A percentile compares a stretch with the other conserved stretches of the same genome.
phyloP scores from a whole-genome alignment of 2,329 filamentous ascomycete genomes.

The Fusarium albosuccineum region DNA sequence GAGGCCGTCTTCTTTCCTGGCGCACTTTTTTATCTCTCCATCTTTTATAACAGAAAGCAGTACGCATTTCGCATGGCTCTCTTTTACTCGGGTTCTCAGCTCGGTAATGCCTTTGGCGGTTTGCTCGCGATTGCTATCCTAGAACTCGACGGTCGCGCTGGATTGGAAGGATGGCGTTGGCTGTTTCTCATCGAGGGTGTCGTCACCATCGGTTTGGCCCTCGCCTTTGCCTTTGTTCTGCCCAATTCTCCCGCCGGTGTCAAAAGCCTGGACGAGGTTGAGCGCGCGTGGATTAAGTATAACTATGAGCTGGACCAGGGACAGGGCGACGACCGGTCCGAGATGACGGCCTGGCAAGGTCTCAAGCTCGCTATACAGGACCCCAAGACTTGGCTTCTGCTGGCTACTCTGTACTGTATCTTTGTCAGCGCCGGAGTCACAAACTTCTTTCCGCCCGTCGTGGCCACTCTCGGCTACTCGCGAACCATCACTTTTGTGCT shows the following conservation, averaged over 20 bases:
- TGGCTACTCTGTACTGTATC: slow-evolving; percentile 15
- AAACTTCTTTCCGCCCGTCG: slow-evolving; percentile 16
- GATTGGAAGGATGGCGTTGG: not conserved
- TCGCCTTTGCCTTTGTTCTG: not conserved
- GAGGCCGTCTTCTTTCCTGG: not conserved
- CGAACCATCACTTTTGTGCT: slow-evolving; percentile 5
- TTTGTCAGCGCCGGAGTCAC: slow-evolving; percentile 15
- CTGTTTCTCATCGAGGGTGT: not conserved
- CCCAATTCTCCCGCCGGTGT: not conserved
- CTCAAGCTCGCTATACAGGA: not conserved
- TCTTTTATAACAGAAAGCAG: not conserved
- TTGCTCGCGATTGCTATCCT: not conserved
- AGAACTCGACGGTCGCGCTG: not conserved
- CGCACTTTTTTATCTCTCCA: not conserved
- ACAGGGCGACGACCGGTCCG: not conserved
- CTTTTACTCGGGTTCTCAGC: not conserved
- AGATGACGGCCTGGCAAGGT: not conserved
- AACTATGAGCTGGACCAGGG: not conserved
- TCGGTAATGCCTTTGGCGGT: not conserved
- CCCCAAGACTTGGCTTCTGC: slow-evolving; percentile 14
- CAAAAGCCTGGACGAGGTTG: not conserved
- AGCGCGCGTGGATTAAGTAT: not conserved
- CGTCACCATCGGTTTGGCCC: not conserved
- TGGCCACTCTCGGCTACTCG: slow-evolving; percentile 14
- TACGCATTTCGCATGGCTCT: not conserved